phyloP scores from a whole-genome alignment of 306 rosid species.

The Aeschynomene evenia region DNA sequence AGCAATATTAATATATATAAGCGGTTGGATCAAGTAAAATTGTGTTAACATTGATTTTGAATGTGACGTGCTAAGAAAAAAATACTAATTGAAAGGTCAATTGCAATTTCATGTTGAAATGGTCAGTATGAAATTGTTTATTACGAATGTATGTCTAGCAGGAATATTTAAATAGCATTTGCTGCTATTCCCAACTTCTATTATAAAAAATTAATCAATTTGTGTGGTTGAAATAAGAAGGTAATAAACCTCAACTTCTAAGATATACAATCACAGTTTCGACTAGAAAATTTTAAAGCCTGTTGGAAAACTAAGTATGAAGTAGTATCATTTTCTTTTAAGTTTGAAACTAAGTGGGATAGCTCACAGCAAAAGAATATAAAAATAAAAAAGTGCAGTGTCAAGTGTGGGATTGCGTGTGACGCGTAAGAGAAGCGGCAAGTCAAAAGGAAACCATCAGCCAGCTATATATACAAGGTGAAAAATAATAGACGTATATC shows the following conservation, averaged over 20 bases:
- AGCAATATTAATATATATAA: not conserved
- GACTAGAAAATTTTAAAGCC: not conserved
- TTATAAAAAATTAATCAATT: not conserved
- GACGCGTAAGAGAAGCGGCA: conserved; percentile 6
- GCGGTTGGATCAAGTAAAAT: conserved; percentile 23
- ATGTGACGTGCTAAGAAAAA: not conserved
- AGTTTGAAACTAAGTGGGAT: not conserved
- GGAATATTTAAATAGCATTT: not conserved
- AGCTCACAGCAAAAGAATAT: not conserved
- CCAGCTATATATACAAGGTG: not conserved
- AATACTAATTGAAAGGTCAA: not conserved
- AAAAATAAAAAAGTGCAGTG: not conserved
- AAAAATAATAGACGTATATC: too few relatives aligned
- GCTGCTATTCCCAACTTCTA: not conserved
- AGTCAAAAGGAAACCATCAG: conserved; percentile 1
- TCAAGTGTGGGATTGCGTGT: conserved; percentile 17
- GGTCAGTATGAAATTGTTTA: not conserved
- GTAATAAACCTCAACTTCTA: not conserved
- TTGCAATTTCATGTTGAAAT: not conserved
- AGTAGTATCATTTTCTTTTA: not conserved
- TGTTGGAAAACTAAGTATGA: not conserved
- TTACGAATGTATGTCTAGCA: not conserved
- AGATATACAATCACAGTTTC: too few relatives aligned
- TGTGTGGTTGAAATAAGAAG: not conserved
- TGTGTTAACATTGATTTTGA: not conserved